A percentile compares a stretch with the other conserved stretches of the same genome.
Conservation (phyloP, 1,139 yeast species). For the Taiozyma onychis region DNA sequence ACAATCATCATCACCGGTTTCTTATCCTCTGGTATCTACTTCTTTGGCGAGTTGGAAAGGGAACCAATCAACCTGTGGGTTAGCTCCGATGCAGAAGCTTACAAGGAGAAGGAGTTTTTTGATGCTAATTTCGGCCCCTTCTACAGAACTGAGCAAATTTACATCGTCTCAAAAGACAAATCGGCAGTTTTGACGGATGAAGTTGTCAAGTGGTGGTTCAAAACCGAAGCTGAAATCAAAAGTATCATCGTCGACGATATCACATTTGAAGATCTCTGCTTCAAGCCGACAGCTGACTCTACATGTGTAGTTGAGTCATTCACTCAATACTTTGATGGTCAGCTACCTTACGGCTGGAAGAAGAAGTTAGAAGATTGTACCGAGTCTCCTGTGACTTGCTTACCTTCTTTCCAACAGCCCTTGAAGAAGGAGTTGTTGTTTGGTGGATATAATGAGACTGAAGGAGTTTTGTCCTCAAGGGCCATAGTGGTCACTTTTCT, state of each 20-base stretch:
- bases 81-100: constrained; percentile 70
- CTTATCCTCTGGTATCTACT: constrained; percentile 48
- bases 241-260: constrained; percentile 24
- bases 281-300: constrained; percentile 71
- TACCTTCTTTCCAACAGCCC: constrained; percentile 91
- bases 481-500: constrained; percentile 78
- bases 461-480: constrained; percentile 44
- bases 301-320: constrained; percentile 83
- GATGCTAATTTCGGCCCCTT: constrained; percentile 88
- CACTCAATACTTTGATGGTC: constrained; percentile 81
- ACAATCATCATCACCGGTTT: constrained; percentile 40
- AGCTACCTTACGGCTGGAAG: constrained; percentile 60
- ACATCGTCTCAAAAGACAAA: constrained; percentile 64
- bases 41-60: constrained; percentile 57
- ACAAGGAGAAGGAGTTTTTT: constrained; percentile 59
- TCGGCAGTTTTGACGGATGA: constrained; percentile 48
- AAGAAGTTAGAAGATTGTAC: constrained; percentile 54
- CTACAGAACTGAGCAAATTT: constrained; percentile 82
- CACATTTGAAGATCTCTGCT: constrained; percentile 64
- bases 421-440: constrained; percentile 66
- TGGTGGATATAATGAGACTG: constrained; percentile 40
- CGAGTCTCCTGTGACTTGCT: constrained; percentile 77
- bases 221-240: constrained; percentile 54
- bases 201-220: constrained; percentile 83
- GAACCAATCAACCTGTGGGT: constrained; percentile 89